These are phyloP conservation scores for Metschnikowia vanudenii DNA, from an alignment of 805 yeast species.

Conservation along the genomic window DNA sequence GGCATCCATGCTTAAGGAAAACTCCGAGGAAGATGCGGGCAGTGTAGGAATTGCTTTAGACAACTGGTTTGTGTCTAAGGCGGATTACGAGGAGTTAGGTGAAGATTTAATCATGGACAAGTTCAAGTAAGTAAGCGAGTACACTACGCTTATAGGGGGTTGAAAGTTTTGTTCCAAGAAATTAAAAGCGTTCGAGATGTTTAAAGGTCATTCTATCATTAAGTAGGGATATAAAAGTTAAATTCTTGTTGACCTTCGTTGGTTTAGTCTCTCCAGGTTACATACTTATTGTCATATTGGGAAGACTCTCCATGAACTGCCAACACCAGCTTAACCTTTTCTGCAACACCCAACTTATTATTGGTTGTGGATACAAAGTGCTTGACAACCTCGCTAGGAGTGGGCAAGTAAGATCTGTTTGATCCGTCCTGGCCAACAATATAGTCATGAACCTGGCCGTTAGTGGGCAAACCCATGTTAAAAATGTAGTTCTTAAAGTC, in stretches of 20 bases:
- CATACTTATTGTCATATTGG: slow-evolving; percentile 42
- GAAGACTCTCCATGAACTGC: slow-evolving; percentile 52
- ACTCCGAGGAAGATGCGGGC: slow-evolving; percentile 21
- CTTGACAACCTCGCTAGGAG: slow-evolving; percentile 63
- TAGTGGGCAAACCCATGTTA: slow-evolving; percentile 78
- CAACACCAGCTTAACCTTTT: slow-evolving; percentile 59
- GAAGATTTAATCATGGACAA: slow-evolving; percentile 44
- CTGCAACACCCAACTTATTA: slow-evolving; percentile 57
- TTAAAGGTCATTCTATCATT: slow-evolving; percentile 1
- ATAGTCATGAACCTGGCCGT: slow-evolving; percentile 58
- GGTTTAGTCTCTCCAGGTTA: slow-evolving; percentile 35
- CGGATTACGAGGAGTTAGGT: slow-evolving; percentile 67
- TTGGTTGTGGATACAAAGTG: slow-evolving; percentile 54
- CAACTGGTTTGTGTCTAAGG: slow-evolving; percentile 56
- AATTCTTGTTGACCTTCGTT: too few species aligned
- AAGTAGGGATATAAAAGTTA: not conserved
- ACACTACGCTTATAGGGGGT: too few species aligned
- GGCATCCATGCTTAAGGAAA: slow-evolving; percentile 57
- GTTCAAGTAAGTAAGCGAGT: slow-evolving; percentile 31
- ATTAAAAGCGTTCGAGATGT: not conserved
- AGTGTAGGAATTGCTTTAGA: slow-evolving; percentile 40
- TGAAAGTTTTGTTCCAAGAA: not conserved
- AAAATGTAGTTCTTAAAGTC: slow-evolving; percentile 51
- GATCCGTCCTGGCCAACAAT: slow-evolving; percentile 69
- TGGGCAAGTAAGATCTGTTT: slow-evolving; percentile 64